Evolutionary conservation across 2,329 filamentous ascomycete species (phyloP).

Genomic region (Aspergillus terreus): DNA sequence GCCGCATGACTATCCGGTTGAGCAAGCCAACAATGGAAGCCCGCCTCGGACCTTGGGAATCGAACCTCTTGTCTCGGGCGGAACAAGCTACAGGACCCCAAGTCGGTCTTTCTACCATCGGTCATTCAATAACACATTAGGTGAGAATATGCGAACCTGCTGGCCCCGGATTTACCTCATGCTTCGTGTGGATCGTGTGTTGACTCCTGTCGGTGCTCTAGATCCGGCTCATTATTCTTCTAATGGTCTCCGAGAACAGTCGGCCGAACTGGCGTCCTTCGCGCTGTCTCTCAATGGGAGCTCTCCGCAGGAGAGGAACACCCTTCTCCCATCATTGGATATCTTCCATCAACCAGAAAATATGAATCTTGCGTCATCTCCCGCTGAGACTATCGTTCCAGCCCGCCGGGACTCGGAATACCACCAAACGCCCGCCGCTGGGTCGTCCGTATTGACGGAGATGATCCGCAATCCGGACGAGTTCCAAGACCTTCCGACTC

Average conservation of each 20-base stretch:
- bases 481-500: slow-evolving; percentile 16
- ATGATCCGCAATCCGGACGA: slow-evolving; percentile 45
- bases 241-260: slow-evolving; percentile 77
- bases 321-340: slow-evolving; percentile 27
- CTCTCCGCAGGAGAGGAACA: slow-evolving; percentile 23
- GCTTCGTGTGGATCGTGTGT: too few species aligned
- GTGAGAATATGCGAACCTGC: slow-evolving; percentile 18
- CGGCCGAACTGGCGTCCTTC: slow-evolving; percentile 80
- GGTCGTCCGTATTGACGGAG: slow-evolving; percentile 48
- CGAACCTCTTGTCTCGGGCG: slow-evolving; percentile 27
- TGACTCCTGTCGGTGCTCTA: slow-evolving; percentile 23
- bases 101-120: slow-evolving; percentile 44
- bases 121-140: slow-evolving; percentile 41
- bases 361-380: slow-evolving; percentile 15
- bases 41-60: slow-evolving; percentile 22
- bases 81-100: slow-evolving; percentile 37
- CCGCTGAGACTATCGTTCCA: slow-evolving; percentile 16
- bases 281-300: slow-evolving; percentile 56
- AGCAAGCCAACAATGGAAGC: slow-evolving; percentile 27
- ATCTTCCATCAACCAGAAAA: slow-evolving; percentile 21
- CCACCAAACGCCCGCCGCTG: slow-evolving; percentile 21
- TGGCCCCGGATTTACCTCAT: neutral
- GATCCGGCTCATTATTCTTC: slow-evolving; percentile 71
- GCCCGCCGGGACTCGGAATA: slow-evolving; percentile 13
- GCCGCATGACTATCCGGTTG: slow-evolving; percentile 21